Conservation (phyloP, 129 eudicot species). For the Dittrichia graveolens region DNA sequence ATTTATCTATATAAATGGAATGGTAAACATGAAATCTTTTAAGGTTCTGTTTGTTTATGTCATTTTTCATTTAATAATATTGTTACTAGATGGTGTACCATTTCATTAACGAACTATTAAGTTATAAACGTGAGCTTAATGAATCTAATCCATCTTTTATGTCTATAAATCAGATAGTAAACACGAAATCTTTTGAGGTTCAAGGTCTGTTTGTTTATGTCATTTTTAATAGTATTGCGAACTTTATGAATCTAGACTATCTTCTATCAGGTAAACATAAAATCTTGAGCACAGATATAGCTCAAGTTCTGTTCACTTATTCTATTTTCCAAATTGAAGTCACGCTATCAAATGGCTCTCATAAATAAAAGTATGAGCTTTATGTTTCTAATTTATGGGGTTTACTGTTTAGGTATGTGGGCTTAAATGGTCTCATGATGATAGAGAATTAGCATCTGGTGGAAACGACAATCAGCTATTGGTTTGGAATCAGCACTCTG, state of each 20-base stretch:
- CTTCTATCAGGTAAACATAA: not conserved
- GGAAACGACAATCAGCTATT: constrained; percentile 97
- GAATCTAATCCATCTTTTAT: not conserved
- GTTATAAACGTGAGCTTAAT: not conserved
- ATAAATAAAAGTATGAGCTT: not conserved
- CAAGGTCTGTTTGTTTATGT: not conserved
- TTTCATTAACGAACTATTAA: no score
- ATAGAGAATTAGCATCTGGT: constrained; percentile 96
- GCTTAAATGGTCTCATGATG: constrained; percentile 99
- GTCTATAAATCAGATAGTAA: not conserved
- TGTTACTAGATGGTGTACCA: no score
- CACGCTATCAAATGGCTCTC: not conserved
- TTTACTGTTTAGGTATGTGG: constrained; percentile 73
- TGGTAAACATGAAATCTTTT: not conserved
- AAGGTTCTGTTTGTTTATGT: not conserved
- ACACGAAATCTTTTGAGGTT: not conserved
- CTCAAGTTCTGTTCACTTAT: not conserved
- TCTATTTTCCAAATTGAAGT: not conserved
- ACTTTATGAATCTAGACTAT: no score
- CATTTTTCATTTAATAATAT: not conserved
- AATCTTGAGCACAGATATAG: not conserved
- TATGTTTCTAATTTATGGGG: not conserved
- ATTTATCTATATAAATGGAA: not conserved
- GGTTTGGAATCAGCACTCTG: constrained; percentile 95
- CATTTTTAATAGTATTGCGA: no score